Percentiles rank a stretch among this genome's conserved stretches.
phyloP scores from a whole-genome alignment of 805 yeast genomes.

The Yarrowia phangngaensis region DNA sequence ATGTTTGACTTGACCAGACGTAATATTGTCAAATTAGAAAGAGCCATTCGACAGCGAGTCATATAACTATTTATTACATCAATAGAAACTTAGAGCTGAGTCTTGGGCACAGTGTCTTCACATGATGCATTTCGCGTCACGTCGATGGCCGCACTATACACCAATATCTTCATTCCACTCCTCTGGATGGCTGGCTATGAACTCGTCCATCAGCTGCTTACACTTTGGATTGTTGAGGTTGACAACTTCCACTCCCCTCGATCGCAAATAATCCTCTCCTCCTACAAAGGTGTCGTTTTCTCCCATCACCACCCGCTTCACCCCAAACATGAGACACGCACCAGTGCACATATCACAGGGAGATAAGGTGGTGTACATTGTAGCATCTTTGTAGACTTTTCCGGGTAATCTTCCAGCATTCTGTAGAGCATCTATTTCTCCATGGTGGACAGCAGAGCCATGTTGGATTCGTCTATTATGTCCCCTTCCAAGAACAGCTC shows the following conservation, averaged over 20 bases:
- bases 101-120: no score
- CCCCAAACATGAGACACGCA: slow-evolving; percentile 82
- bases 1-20: slow-evolving; percentile 10
- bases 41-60: slow-evolving; percentile 1
- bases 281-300: slow-evolving; percentile 82
- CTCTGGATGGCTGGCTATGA: slow-evolving; percentile 58
- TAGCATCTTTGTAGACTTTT: slow-evolving; percentile 71
- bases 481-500: slow-evolving; percentile 79
- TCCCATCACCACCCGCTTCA: slow-evolving; percentile 82
- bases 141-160: slow-evolving; percentile 5
- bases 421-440: slow-evolving; percentile 85
- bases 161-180: slow-evolving; percentile 44
- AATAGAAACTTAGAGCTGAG: no score
- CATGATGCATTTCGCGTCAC: no score
- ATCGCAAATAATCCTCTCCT: slow-evolving; percentile 67
- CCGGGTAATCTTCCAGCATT: slow-evolving; percentile 88
- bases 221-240: slow-evolving; percentile 40
- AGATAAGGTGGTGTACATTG: slow-evolving; percentile 86
- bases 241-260: slow-evolving; percentile 55
- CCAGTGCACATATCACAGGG: slow-evolving; percentile 97
- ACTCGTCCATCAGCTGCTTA: slow-evolving; percentile 65
- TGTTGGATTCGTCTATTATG: slow-evolving; percentile 89
- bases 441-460: slow-evolving; percentile 79
- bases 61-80: neutral
- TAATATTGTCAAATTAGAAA: slow-evolving; percentile 3